Conservation (phyloP, 352 stramenopile species). For the Pythium periplocum region DNA sequence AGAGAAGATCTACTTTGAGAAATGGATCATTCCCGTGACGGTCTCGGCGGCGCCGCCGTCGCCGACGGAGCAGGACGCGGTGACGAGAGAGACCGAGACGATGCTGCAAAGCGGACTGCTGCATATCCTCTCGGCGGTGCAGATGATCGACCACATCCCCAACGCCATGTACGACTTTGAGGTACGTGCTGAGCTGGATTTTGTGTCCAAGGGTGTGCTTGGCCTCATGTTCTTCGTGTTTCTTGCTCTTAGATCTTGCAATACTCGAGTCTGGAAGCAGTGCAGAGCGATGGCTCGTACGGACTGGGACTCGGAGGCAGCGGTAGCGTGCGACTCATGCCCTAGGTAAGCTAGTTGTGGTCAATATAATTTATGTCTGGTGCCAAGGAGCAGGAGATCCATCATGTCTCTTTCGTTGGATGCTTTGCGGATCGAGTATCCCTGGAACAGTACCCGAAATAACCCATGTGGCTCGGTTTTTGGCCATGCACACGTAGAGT, state of each 20-base stretch:
- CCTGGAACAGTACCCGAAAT: too few species aligned
- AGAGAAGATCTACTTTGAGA: constrained; percentile 83
- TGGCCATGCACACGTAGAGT: too few species aligned
- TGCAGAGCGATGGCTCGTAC: constrained; percentile 37
- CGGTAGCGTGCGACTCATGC: constrained; percentile 40
- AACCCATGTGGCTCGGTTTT: too few species aligned
- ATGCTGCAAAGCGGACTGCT: constrained; percentile 65
- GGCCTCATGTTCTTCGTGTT: neutral
- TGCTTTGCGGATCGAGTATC: too few species aligned
- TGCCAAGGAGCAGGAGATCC: too few species aligned
- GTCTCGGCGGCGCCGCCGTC: constrained; percentile 55
- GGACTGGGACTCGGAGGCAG: constrained; percentile 21
- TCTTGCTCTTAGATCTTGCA: constrained; percentile 25
- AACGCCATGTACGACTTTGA: constrained; percentile 85
- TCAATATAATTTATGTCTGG: constrained; percentile 2
- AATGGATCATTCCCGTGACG: constrained; percentile 69
- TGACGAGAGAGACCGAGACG: constrained; percentile 50
- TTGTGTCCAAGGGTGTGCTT: neutral
- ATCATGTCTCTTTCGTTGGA: too few species aligned
- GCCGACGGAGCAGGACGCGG: constrained; percentile 40
- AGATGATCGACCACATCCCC: constrained; percentile 77
- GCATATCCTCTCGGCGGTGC: constrained; percentile 68
- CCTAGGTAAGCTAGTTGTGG: neutral
- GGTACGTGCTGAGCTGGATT: constrained; percentile 12
- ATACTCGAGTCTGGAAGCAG: constrained; percentile 42